These are phyloP conservation scores for Acanthamoeba sp. DNA, from an alignment of 208 protist species.

Conservation along the genomic window DNA sequence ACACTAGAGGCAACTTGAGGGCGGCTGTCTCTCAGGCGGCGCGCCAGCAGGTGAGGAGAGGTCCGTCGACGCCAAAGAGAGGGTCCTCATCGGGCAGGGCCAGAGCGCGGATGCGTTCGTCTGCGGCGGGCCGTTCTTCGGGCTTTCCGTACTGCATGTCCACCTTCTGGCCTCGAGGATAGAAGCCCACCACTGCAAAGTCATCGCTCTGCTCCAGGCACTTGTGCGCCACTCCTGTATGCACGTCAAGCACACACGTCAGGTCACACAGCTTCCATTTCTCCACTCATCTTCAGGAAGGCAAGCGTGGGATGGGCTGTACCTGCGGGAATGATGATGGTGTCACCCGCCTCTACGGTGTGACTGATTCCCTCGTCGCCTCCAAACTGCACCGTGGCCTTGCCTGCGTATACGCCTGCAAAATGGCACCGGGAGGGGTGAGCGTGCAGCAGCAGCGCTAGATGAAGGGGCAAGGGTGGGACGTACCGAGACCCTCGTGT, in stretches of 20 bases:
- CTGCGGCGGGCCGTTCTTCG: background rate
- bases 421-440: background rate
- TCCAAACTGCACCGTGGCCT: constrained; percentile 46
- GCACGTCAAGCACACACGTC: background rate
- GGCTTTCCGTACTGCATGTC: constrained; percentile 47
- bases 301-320: too few species aligned
- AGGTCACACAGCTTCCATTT: too few species aligned
- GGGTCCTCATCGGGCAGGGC: constrained; percentile 38
- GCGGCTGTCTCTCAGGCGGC: too few species aligned
- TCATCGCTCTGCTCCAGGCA: constrained; percentile 27
- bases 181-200: constrained; percentile 64
- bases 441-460: background rate
- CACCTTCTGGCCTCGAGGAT: constrained; percentile 3
- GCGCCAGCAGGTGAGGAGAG: background rate
- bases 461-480: background rate
- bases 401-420: background rate
- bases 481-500: constrained; percentile 21
- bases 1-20: too few species aligned
- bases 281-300: too few species aligned
- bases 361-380: constrained; percentile 28
- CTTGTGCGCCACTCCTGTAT: constrained; percentile 29
- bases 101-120: constrained; percentile 14
- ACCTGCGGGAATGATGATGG: constrained; percentile 46
- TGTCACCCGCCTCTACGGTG: background rate
- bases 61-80: background rate